Evolutionary conservation across 1,139 yeast genomes (phyloP).

Genomic region (Maudiozyma humilis): DNA sequence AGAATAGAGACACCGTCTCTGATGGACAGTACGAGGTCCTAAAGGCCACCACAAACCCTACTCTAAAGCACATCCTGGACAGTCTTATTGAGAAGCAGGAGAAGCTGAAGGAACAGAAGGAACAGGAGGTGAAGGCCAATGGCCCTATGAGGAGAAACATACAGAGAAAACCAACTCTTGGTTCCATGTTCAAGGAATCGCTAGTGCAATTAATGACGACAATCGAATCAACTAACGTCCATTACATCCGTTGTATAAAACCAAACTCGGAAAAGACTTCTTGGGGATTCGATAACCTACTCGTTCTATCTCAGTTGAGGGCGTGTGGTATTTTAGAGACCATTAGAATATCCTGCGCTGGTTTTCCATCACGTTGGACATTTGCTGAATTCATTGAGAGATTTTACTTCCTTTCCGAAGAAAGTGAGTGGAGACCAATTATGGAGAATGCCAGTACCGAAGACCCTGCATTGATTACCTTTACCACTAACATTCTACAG

Average conservation of each 20-base stretch:
- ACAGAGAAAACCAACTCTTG: slow-evolving; percentile 82
- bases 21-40: slow-evolving; percentile 89
- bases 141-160: slow-evolving; percentile 34
- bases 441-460: slow-evolving; percentile 44
- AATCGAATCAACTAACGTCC: slow-evolving; percentile 88
- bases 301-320: slow-evolving; percentile 90
- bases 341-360: slow-evolving; percentile 92
- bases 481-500: slow-evolving; percentile 61
- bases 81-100: slow-evolving; percentile 42
- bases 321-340: slow-evolving; percentile 99
- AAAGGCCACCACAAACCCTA: slow-evolving; percentile 55
- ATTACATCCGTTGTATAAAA: slow-evolving; percentile 93
- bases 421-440: slow-evolving; percentile 59
- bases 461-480: slow-evolving; percentile 49
- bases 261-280: slow-evolving; percentile 92
- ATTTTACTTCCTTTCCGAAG: slow-evolving; percentile 72
- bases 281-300: slow-evolving; percentile 91
- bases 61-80: slow-evolving; percentile 55
- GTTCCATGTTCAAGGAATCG: slow-evolving; percentile 88
- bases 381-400: slow-evolving; percentile 89
- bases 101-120: slow-evolving; percentile 30
- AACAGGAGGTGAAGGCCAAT: slow-evolving; percentile 30
- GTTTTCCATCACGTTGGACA: slow-evolving; percentile 95
- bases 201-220: slow-evolving; percentile 89
- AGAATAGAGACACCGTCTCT: slow-evolving; percentile 94